Evolutionary conservation across 169 alveolate genomes (phyloP).

Genomic region (Eimeria brunetti): DNA sequence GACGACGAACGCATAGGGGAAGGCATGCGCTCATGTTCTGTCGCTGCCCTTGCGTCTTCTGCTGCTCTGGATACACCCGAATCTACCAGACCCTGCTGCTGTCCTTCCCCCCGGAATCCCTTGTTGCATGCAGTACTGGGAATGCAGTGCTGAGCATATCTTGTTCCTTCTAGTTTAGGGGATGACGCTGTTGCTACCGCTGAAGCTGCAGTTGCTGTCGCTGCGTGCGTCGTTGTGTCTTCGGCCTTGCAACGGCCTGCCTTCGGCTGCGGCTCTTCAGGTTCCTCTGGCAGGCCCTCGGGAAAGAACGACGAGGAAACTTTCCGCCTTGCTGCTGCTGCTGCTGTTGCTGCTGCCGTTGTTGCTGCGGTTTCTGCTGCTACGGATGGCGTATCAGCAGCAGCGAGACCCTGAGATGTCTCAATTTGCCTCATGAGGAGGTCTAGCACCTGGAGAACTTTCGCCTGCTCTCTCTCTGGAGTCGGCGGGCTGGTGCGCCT

Average conservation of each 20-base stretch:
- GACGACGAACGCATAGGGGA: not conserved
- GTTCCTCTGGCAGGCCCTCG: not conserved
- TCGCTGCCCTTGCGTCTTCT: slow-evolving; percentile 15
- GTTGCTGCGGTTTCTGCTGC: slow-evolving; percentile 52
- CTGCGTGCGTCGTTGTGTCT: not conserved
- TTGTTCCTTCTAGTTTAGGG: slow-evolving; percentile 1
- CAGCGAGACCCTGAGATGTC: slow-evolving; percentile 16
- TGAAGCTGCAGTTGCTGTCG: not conserved
- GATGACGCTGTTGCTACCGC: slow-evolving; percentile 8
- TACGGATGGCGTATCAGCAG: not conserved
- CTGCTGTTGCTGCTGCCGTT: slow-evolving; percentile 7
- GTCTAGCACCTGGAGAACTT: slow-evolving; percentile 32
- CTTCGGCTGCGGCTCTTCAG: not conserved
- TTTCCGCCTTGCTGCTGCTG: not conserved
- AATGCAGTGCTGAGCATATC: not conserved
- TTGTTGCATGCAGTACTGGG: not conserved
- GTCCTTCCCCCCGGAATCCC: not conserved
- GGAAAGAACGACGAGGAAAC: slow-evolving; percentile 10
- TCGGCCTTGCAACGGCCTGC: not conserved
- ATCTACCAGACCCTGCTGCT: not conserved
- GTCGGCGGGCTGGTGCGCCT: not conserved
- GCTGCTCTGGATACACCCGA: not conserved
- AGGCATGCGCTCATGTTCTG: slow-evolving; percentile 3
- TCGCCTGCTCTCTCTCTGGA: slow-evolving; percentile 5
- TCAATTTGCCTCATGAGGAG: slow-evolving; percentile 50